phyloP scores from a whole-genome alignment of 1,139 yeast species.

The Yamadazyma oceani region DNA sequence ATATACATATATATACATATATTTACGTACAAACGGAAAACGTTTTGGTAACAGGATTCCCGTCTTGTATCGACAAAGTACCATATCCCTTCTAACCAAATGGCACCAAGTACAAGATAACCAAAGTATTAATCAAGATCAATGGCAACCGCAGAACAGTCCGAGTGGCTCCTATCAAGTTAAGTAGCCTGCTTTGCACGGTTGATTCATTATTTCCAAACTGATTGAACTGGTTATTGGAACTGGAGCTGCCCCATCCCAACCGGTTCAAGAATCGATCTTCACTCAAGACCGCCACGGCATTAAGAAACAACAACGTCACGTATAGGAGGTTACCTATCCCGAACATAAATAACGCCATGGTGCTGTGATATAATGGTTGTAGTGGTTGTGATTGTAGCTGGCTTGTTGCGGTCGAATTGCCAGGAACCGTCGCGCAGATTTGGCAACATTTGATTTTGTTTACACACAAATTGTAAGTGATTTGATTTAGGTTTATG shows the following conservation, averaged over 20 bases:
- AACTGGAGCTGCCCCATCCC: conserved; percentile 40
- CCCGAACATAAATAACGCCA: conserved; percentile 36
- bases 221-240: conserved; percentile 29
- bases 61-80: no score
- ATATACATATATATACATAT: no score
- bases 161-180: conserved; percentile 45
- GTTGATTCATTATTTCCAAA: conserved; percentile 29
- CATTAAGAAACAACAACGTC: conserved; percentile 40
- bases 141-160: conserved; percentile 49
- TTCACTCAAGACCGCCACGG: conserved; percentile 49
- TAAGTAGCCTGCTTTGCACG: conserved; percentile 38
- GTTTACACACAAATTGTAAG: no score
- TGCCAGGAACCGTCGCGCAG: no score
- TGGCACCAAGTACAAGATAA: conserved; percentile 43
- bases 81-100: conserved; percentile 38
- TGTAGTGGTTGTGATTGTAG: no score
- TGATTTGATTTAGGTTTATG: no score
- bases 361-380: neutral
- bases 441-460: no score
- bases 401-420: no score
- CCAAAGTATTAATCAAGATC: conserved; percentile 38
- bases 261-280: conserved; percentile 48
- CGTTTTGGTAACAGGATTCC: no score
- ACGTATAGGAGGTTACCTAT: conserved; percentile 46
- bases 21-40: no score